Percentiles rank a stretch among this genome's conserved stretches.
phyloP scores from a whole-genome alignment of 2,329 filamentous ascomycete species.

The Apiospora marii region DNA sequence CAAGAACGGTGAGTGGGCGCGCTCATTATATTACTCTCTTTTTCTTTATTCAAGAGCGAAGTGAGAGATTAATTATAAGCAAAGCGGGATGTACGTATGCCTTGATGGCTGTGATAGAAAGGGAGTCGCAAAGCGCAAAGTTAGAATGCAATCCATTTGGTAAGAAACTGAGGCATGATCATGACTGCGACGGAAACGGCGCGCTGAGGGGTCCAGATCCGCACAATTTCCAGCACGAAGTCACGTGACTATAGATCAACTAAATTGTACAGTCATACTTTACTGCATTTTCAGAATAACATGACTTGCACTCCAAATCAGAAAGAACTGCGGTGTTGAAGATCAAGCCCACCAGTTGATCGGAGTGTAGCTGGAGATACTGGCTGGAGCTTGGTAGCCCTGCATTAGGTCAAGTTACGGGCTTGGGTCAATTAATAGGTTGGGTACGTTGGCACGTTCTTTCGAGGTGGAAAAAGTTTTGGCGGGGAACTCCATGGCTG shows the following conservation, averaged over 20 bases:
- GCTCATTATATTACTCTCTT: not conserved
- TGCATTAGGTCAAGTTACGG: not conserved
- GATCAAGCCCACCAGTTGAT: not conserved
- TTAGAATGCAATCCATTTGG: not conserved
- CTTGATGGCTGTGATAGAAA: not conserved
- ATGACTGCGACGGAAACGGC: not conserved
- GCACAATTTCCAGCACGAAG: not conserved
- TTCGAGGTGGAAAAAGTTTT: constrained; percentile 1
- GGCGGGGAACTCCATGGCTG: not conserved
- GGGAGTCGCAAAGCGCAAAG: not conserved
- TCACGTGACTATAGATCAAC: not conserved
- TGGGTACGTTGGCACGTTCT: not conserved
- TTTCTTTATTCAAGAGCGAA: not conserved
- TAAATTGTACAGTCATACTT: not conserved
- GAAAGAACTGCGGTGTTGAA: not conserved
- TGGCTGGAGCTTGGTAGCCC: not conserved
- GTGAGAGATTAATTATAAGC: not conserved
- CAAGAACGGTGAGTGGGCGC: not conserved
- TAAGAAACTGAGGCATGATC: not conserved
- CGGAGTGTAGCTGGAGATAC: not conserved
- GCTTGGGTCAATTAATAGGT: not conserved
- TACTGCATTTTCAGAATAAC: not conserved
- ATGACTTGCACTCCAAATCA: not conserved
- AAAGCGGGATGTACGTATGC: not conserved
- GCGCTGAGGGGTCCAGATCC: not conserved